Base-by-base conservation (phyloP, 495 filamentous ascomycete genomes). In the Astrothelium subdiscretum region DNA sequence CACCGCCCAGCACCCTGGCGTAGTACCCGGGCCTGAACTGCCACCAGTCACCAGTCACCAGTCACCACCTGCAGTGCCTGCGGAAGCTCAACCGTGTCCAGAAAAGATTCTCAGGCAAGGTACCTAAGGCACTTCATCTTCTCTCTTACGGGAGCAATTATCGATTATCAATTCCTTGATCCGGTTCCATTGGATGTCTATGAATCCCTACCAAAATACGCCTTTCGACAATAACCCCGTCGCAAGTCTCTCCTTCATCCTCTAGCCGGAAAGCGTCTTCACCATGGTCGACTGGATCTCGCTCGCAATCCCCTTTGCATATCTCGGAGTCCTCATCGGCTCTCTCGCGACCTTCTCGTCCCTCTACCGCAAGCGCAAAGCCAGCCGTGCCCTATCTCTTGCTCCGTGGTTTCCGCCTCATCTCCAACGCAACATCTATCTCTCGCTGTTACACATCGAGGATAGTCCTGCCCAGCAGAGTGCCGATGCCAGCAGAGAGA, bases 351-450 rank as follows among this genome's bases (percentile, higher is more conserved):
- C 90, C 66, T 98, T 97, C 77, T 92, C 89, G 27, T 89, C 84
- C 38, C 80, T 97, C 43, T 97, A 97, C 73, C 85, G 92, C 64
- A 92, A 92, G 79, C 86, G 92, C 75, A 95, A 96, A 86, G 84
- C 89, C 44, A 88, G 79, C 64, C 84, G 89, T 76, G 85, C 87
- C 63, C 84, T 87, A 32, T 87, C 87, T 62, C 80, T 97, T 44
- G 90, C 85, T 65, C 89, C 92, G 72, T 98, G 92, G 92, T 97
- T 97, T 74, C 84, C 84, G 20, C 79, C 88, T 35, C 92, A 98
- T 72, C 77, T 92, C 40, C 87, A 92, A 73, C 89, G 92, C 68
- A 90, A 97, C 73, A 85, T 98, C 69, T 98, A 98, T 78, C 84
- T 95, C 63, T 88, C 90, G 31, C 86, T 98, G 38, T 79, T 97